Base-by-base conservation (phyloP, 225 moss, liverwort and hornwort species). In the Physcomitrellopsis africana region DNA sequence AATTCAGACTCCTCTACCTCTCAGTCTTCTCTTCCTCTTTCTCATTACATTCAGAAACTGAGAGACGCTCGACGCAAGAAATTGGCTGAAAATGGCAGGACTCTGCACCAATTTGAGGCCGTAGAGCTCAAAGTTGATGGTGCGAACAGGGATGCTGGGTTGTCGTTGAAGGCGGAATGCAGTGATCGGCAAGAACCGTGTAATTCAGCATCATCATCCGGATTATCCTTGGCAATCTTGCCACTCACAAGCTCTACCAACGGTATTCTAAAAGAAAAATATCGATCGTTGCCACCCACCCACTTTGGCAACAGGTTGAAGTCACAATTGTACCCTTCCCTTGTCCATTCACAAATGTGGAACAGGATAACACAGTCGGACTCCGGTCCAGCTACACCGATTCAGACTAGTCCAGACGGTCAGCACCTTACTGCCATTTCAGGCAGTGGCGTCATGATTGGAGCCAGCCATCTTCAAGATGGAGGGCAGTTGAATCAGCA, bases 11-110 rank as follows among this genome's bases (percentile, higher is more conserved):
- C 87, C 27, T 84, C 90, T 3, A 76, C 76, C 63, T 75, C 78
- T 26, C 86, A 90, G 43, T 88, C 89, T 53, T 96, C 96, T 65
- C 92, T 96, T 57, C 92, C 92, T 68, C 87, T 93, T 23, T 93
- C 96, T 68, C 93, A 96, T 71, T 96, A 93, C 82, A 89, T 96
- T 62, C 92, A 93, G 67, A 96, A 91, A 70, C 86, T 96, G 27
- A 84, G 89, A 9, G 90, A 96, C 1, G 83, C 91, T 29, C 85
- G 80, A 23, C 89, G 84, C 61, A 81, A 82, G 60, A 76, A 55
- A 42, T 60, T 73, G 63, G 32, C 64, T 59, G 52, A 69, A 11
- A 57, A 26, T 58, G 41, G 66, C 16, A 9, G 51, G 42, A 27
- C 10, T 15, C 60, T 37, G 53, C 65, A 64, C 37, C 80, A 54